phyloP scores from a whole-genome alignment of 768 basidiomycete genomes.

The Rhizopogon vinicolor region DNA sequence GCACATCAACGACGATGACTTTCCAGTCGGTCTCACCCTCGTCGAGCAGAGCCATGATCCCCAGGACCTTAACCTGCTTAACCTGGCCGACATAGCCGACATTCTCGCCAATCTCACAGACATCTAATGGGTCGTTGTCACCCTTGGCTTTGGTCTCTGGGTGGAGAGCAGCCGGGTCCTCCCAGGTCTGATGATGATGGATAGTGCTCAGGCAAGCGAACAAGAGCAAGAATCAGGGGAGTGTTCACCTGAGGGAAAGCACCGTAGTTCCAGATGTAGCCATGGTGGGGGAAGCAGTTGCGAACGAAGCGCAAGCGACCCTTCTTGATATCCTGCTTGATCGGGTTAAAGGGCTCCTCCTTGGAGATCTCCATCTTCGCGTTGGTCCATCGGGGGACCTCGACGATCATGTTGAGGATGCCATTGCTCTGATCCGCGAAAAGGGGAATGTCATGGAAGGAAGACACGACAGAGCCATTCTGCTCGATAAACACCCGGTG shows the following conservation, averaged over 20 bases:
- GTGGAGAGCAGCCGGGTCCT: slow-evolving; percentile 83
- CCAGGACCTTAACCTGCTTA: slow-evolving; percentile 99
- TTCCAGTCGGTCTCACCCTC: slow-evolving; percentile 99
- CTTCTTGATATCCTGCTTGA: slow-evolving; percentile 99
- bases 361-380: slow-evolving; percentile 99
- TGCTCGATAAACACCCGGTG: slow-evolving; percentile 95
- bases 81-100: slow-evolving; percentile 96
- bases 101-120: slow-evolving; percentile 99
- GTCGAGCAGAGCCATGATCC: slow-evolving; percentile 99
- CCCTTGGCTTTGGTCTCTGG: slow-evolving; percentile 98
- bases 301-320: slow-evolving; percentile 94
- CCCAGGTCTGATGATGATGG: slow-evolving; percentile 75
- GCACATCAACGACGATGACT: slow-evolving; percentile 95
- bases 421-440: slow-evolving; percentile 94
- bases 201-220: not conserved
- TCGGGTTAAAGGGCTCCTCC: slow-evolving; percentile 98
- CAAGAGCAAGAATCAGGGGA: not conserved
- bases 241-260: slow-evolving; percentile 89
- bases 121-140: slow-evolving; percentile 99
- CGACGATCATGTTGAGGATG: slow-evolving; percentile 98
- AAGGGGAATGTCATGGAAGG: slow-evolving; percentile 96
- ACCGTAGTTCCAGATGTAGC: slow-evolving; percentile 99
- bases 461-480: slow-evolving; percentile 75
- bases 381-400: slow-evolving; percentile 99
- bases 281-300: slow-evolving; percentile 99